Conservation (phyloP, 306 rosid species). For the Cyamopsis tetragonoloba region DNA sequence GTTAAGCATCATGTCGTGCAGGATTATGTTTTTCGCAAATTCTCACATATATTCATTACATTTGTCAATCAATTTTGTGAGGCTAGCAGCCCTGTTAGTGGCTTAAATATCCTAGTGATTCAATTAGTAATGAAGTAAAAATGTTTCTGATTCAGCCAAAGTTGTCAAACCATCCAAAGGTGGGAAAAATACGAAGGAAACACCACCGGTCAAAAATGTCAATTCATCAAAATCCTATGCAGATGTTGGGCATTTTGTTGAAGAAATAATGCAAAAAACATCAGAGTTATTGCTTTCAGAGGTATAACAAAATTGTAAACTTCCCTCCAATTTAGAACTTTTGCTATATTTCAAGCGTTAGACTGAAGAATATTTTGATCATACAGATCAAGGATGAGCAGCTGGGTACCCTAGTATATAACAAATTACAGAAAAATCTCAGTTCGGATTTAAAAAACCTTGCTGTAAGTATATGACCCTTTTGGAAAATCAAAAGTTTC, state of each 20-base stretch:
- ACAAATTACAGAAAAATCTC: slow-evolving; percentile 50
- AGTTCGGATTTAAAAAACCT: slow-evolving; percentile 67
- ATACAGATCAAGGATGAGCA: slow-evolving; percentile 62
- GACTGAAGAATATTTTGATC: slow-evolving; percentile 23
- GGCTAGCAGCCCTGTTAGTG: neutral
- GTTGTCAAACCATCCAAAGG: slow-evolving; percentile 38
- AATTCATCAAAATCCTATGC: slow-evolving; percentile 36
- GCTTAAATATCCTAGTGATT: neutral
- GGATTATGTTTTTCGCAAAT: neutral
- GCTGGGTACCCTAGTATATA: slow-evolving; percentile 56
- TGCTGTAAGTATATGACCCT: slow-evolving; percentile 54
- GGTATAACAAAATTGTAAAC: slow-evolving; percentile 37
- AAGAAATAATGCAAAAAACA: slow-evolving; percentile 71
- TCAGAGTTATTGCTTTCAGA: slow-evolving; percentile 62
- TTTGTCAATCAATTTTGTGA: slow-evolving; percentile 3
- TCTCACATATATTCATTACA: neutral
- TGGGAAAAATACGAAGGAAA: slow-evolving; percentile 44
- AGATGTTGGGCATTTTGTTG: slow-evolving; percentile 68
- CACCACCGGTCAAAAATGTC: slow-evolving; percentile 39
- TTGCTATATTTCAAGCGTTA: neutral
- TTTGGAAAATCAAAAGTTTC: neutral
- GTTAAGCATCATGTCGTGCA: neutral
- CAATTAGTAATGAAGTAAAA: neutral
- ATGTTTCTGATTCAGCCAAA: slow-evolving; percentile 43
- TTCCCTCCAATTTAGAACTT: slow-evolving; percentile 12